Evolutionary conservation across 148 eudicot species (phyloP).

Genomic region (Fallopia convolvulus): DNA sequence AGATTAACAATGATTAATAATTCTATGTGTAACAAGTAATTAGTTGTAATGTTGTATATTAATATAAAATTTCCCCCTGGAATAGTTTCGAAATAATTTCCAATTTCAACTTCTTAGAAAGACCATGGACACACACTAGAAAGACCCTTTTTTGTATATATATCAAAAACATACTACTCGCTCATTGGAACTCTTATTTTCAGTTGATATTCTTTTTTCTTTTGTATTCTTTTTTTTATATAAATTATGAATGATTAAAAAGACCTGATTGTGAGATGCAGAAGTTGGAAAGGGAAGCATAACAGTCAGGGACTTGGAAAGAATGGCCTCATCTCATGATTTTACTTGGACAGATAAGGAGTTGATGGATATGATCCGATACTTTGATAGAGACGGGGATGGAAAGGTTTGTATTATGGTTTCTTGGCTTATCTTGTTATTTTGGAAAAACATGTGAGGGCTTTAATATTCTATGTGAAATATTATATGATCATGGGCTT

Average conservation of each 20-base stretch:
- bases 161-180: not conserved
- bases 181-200: not conserved
- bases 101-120: no score
- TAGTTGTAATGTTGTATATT: no score
- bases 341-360: conserved; percentile 87
- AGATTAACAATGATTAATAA: no score
- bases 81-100: no score
- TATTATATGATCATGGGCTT: not conserved
- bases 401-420: conserved; percentile 52
- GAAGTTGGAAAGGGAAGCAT: conserved; percentile 76
- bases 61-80: no score
- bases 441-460: not conserved
- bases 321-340: conserved; percentile 73
- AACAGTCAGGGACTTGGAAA: conserved; percentile 47
- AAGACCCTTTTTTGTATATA: not conserved
- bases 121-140: no score
- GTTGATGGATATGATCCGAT: conserved; percentile 65
- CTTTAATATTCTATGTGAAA: not conserved
- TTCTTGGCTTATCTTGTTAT: not conserved
- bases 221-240: no score
- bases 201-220: not conserved
- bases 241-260: not conserved
- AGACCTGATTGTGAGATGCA: conserved; percentile 19
- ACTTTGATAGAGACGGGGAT: conserved; percentile 66
- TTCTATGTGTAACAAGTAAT: no score